phyloP scores from a whole-genome alignment of 768 basidiomycete genomes.

The Lactifluus rugatus region DNA sequence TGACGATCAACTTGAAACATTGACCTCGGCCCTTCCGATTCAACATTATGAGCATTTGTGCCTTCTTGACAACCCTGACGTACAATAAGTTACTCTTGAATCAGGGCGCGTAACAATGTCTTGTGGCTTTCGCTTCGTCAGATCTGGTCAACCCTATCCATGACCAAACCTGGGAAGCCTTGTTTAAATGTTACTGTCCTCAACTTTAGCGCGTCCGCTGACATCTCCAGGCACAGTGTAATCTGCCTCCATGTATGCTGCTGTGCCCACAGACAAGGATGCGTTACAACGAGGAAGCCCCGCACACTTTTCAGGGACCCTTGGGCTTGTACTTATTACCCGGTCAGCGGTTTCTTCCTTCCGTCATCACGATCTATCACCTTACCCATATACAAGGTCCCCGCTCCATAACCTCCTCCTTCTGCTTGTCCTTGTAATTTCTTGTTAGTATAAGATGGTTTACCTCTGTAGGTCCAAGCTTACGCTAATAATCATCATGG shows the following conservation, averaged over 20 bases:
- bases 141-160: neutral
- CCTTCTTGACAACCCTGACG: neutral
- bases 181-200: neutral
- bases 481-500: neutral
- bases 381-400: neutral
- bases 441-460: neutral
- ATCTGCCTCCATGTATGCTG: neutral
- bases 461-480: neutral
- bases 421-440: neutral
- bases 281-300: neutral
- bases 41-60: neutral
- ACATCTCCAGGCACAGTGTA: constrained; percentile 12
- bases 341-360: neutral
- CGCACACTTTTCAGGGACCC: neutral
- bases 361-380: neutral
- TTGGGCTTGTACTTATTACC: neutral
- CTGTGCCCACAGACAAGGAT: neutral
- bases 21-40: too few species aligned
- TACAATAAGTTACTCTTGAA: too few species aligned
- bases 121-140: neutral
- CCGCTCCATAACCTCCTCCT: neutral
- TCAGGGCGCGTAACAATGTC: neutral
- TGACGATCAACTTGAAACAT: neutral
- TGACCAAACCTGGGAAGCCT: neutral
- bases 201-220: neutral